Evolutionary conservation across 2,329 filamentous ascomycete genomes (phyloP).

Genomic region (Penicillium digitatum): DNA sequence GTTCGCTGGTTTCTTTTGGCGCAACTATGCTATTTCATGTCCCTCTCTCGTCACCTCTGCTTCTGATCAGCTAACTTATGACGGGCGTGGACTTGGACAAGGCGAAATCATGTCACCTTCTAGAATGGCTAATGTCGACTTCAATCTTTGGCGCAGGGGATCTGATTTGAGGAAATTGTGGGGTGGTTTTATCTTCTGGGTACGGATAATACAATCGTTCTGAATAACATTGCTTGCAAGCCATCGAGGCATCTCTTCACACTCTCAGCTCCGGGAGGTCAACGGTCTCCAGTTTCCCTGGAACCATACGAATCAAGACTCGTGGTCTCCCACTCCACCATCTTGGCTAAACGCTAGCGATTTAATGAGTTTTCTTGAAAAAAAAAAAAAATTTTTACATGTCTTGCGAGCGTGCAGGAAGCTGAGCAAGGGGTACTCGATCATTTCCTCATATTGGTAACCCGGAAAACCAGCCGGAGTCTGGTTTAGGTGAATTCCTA

Average conservation of each 20-base stretch:
- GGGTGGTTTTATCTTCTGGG: not conserved
- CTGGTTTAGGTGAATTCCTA: conserved; percentile 9
- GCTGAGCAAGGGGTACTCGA: conserved; percentile 1
- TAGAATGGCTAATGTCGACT: conserved; percentile 8
- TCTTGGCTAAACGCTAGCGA: not conserved
- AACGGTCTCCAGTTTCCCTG: not conserved
- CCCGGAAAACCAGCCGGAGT: conserved; percentile 8
- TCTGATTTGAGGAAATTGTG: not conserved
- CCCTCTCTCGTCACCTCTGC: not conserved
- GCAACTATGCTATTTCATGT: not conserved
- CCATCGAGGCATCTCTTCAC: not conserved
- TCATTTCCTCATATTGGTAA: conserved; percentile 4
- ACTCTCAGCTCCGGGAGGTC: not conserved
- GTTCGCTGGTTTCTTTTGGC: not conserved
- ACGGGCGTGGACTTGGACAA: not conserved
- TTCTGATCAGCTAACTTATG: not conserved
- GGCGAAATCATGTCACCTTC: not conserved
- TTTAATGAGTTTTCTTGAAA: not conserved
- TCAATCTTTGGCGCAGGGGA: not conserved
- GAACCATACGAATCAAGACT: not conserved
- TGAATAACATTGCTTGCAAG: not conserved
- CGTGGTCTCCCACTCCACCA: too few species aligned
- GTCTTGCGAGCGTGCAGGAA: conserved; percentile 7
- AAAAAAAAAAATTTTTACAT: too few species aligned
- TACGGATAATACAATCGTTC: not conserved